Evolutionary conservation across 192 early-diverging fungal species (phyloP).

Genomic region (Rhizoclosmatium globosum): DNA sequence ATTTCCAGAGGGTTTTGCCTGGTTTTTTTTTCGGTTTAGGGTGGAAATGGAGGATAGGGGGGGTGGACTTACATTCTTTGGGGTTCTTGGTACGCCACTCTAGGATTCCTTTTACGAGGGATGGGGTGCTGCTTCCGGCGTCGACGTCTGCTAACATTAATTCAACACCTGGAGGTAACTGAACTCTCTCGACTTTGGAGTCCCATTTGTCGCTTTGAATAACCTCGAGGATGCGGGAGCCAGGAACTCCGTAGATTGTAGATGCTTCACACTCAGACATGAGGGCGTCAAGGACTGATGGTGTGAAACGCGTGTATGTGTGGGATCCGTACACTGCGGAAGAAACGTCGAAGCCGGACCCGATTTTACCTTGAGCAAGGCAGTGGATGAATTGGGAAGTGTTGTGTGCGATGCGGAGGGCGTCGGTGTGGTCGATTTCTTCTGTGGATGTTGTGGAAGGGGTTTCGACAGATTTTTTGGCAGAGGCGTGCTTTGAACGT

Average conservation of each 20-base stretch:
- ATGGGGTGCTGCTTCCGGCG: constrained; percentile 92
- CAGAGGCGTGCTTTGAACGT: neutral
- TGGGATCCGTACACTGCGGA: constrained; percentile 93
- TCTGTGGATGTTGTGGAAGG: constrained; percentile 7
- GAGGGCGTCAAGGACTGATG: constrained; percentile 53
- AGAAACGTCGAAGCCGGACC: constrained; percentile 95
- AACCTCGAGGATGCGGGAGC: constrained; percentile 27
- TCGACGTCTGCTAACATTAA: constrained; percentile 93
- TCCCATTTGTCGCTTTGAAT: constrained; percentile 56
- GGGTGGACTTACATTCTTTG: constrained; percentile 49
- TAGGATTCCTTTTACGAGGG: constrained; percentile 86
- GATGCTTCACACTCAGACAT: constrained; percentile 21
- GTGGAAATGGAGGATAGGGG: too few species aligned
- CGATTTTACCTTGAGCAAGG: constrained; percentile 98
- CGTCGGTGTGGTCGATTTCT: neutral
- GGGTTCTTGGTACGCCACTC: constrained; percentile 80
- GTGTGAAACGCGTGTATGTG: constrained; percentile 83
- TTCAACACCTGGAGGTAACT: constrained; percentile 75
- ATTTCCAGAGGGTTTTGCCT: too few species aligned
- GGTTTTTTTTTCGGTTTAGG: too few species aligned
- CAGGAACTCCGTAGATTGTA: neutral
- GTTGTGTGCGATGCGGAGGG: constrained; percentile 78
- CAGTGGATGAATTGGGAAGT: constrained; percentile 93
- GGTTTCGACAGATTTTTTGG: neutral
- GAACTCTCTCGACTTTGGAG: constrained; percentile 66